Percentiles rank a stretch among this genome's conserved stretches.
Evolutionary conservation across 495 filamentous ascomycete species (phyloP).

Genomic region (Daldinia caldariorum): DNA sequence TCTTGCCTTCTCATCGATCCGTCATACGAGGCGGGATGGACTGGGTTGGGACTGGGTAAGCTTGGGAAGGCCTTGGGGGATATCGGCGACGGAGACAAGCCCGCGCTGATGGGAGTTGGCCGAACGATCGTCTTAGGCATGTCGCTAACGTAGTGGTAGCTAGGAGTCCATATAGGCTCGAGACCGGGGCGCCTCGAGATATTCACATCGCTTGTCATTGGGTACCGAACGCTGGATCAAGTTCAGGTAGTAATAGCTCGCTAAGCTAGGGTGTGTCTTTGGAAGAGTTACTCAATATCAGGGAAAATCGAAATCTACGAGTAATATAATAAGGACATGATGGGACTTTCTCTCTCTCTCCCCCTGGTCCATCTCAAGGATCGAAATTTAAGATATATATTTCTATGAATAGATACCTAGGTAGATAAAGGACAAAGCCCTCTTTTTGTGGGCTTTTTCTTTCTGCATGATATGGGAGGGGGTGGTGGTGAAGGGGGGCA

Average conservation of each 20-base stretch:
- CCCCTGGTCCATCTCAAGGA: not conserved
- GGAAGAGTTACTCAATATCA: not conserved
- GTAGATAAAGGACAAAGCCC: constrained; percentile 30
- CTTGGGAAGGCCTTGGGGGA: constrained; percentile 49
- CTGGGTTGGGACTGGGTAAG: constrained; percentile 53
- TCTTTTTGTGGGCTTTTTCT: constrained; percentile 19
- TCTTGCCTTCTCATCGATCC: constrained; percentile 52
- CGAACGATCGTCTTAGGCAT: constrained; percentile 32
- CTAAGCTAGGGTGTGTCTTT: not conserved
- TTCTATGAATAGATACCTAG: constrained; percentile 33
- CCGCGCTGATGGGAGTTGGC: constrained; percentile 37
- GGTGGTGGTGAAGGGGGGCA: constrained; percentile 9
- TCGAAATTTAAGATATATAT: constrained; percentile 20
- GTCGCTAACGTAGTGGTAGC: constrained; percentile 34
- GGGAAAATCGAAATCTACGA: not conserved
- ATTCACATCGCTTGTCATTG: constrained; percentile 45
- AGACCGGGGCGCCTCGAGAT: constrained; percentile 48
- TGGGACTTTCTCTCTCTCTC: not conserved
- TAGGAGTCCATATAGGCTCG: constrained; percentile 51
- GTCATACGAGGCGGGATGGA: constrained; percentile 52
- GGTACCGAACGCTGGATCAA: not conserved
- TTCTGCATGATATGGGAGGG: constrained; percentile 20
- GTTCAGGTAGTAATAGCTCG: not conserved
- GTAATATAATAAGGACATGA: not conserved
- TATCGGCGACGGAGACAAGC: constrained; percentile 46